These are phyloP conservation scores for Cryptococcus deneoformans DNA, from an alignment of 1,284 basidiomycete genomes.

Conservation along the genomic window DNA sequence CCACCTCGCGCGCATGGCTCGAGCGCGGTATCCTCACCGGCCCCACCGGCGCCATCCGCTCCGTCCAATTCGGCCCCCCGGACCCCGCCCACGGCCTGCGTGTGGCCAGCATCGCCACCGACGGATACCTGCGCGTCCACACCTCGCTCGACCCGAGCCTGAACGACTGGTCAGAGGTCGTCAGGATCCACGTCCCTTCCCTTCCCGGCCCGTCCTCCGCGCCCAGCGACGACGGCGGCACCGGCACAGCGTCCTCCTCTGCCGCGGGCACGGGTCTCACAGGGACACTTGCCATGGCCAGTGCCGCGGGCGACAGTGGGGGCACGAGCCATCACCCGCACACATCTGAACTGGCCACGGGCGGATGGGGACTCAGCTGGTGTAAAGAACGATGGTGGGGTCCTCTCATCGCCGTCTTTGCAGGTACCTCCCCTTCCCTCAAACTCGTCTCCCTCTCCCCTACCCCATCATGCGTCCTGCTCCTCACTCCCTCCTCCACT, in stretches of 20 bases:
- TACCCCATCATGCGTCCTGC: constrained; percentile 38
- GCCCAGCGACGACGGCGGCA: constrained; percentile 22
- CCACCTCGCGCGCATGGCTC: constrained; percentile 55
- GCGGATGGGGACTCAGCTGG: constrained; percentile 90
- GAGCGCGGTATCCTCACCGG: constrained; percentile 74
- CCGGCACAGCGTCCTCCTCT: neutral
- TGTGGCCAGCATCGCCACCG: constrained; percentile 78
- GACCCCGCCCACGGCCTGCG: constrained; percentile 72
- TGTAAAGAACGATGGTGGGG: constrained; percentile 94
- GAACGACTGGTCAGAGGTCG: constrained; percentile 70
- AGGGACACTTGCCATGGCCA: no score
- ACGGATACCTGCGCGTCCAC: constrained; percentile 80
- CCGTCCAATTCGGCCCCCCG: constrained; percentile 74
- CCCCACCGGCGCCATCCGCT: constrained; percentile 75
- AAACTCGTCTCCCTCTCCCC: constrained; percentile 41
- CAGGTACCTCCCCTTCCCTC: constrained; percentile 64
- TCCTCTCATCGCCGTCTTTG: constrained; percentile 72
- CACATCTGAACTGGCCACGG: constrained; percentile 58
- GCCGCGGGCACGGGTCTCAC: no score
- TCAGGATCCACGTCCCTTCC: constrained; percentile 71
- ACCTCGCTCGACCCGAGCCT: constrained; percentile 83
- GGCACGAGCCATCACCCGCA: neutral
- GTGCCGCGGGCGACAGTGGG: no score
- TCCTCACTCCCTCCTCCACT: constrained; percentile 7
- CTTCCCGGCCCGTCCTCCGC: constrained; percentile 30